Conservation (phyloP, 2,329 filamentous ascomycete genomes). For the Pseudogymnoascus verrucosus region DNA sequence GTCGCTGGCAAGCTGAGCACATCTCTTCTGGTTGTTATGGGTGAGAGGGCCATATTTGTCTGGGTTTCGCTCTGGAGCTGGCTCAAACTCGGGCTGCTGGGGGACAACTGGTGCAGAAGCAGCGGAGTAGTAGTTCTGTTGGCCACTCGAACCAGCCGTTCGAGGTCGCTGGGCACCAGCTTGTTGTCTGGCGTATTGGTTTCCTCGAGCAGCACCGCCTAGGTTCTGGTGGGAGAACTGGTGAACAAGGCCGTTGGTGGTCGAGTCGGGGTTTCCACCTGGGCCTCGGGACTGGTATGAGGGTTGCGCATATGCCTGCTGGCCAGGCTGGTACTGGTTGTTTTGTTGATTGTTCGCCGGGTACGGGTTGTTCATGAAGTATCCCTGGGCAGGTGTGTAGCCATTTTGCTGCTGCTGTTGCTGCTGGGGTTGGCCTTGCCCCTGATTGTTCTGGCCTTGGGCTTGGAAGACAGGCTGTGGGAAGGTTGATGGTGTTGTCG, state of each 20-base stretch:
- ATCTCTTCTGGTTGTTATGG: conserved; percentile 64
- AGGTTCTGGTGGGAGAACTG: conserved; percentile 97
- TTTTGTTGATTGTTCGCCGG: conserved; percentile 30
- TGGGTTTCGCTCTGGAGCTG: conserved; percentile 77
- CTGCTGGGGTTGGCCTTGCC: conserved; percentile 30
- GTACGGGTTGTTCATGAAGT: conserved; percentile 58
- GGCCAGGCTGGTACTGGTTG: conserved; percentile 43
- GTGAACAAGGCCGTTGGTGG: conserved; percentile 83
- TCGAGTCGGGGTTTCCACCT: conserved; percentile 62
- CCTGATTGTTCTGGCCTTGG: conserved; percentile 29
- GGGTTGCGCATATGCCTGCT: conserved; percentile 45
- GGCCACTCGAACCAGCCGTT: conserved; percentile 64
- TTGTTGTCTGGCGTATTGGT: conserved; percentile 60
- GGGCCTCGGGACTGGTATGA: conserved; percentile 41
- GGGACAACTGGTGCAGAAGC: conserved; percentile 56
- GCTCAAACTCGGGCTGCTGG: conserved; percentile 61
- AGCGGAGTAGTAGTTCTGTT: conserved; percentile 61
- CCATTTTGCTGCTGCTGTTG: conserved; percentile 34
- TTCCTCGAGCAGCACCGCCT: conserved; percentile 60
- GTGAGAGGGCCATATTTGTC: conserved; percentile 62
- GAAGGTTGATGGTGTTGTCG: conserved; percentile 90
- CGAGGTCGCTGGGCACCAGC: conserved; percentile 71
- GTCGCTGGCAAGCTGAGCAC: conserved; percentile 65
- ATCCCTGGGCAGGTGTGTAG: conserved; percentile 41
- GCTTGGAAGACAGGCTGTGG: conserved; percentile 70